Base-by-base conservation (phyloP, 306 rosid species). In the Lathyrus oleraceus region DNA sequence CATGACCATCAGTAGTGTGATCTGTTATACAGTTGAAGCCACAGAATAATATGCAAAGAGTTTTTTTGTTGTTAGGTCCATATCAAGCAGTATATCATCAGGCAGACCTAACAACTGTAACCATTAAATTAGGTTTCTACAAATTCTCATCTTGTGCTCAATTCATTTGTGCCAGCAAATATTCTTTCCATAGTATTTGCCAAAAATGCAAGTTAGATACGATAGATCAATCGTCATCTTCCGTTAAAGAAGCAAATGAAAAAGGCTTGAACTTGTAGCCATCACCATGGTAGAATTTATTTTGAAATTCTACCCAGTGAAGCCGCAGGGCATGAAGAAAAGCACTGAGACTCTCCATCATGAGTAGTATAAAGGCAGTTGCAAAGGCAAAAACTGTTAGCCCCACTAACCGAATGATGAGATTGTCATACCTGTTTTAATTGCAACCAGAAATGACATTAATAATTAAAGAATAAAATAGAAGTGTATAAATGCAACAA, bases 281-380 rank as follows among this genome's bases (percentile, higher is more conserved):
- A 81, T 95, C 99, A 11, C 97, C 99, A 12, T 85, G 79, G 85
- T 95, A 95, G 87, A 95, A 95, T 70, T 95, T 95, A 70, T 83
- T 89, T 82, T 95, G 99, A 82, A 87, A 95, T 78, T 95, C 99
- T 43, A 95, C 96, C 99, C 99, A 95, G 78, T 95, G 99, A 65
- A 95, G 99, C 85, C 99, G 96, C 79, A 95, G 69, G 79, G 99
- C 97, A 69, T 95, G 99, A 79, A 95, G 99, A 85, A 95, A 95
- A 71, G 99, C 97, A 66, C 99, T 89, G 4, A 95, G 90, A 25
- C 95, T 85, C 85, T 95, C 96, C 99, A 95, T 95, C 99, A 95
- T 95, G 63, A 95, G 97, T 32, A 95, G 87, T 80, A 95, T 91
- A 79, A 95, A 95, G 48, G 99, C 99, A 52, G 99, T 91, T 32